Evolutionary conservation across 1,284 basidiomycete genomes (phyloP), one percentile per base, ranked within the genome.

Genomic region (Abortiporus biennis): DNA sequence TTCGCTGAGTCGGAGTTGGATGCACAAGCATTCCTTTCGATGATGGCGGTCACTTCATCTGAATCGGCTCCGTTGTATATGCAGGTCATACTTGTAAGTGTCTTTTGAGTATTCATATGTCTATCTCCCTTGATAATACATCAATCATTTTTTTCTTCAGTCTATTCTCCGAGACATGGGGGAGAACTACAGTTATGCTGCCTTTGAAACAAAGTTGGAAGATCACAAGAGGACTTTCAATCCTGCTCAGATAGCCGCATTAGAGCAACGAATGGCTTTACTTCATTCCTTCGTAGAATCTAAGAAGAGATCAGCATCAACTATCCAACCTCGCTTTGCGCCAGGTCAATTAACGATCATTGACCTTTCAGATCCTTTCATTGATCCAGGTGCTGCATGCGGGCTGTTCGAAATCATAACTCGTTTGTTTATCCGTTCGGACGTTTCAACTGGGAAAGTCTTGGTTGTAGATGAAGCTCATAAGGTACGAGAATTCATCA

Each of bases 381-480:
- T 86, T 24, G 83, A 86, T 51, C 61, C 78, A 1, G 66, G 64
- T 0, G 74, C 78, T 1, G 84, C 84, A 0, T 84, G 81, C 45
- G 74, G 76, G 0, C 54, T 86, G 1, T 87, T 86, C 45, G 81
- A 87, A 46, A 83, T 86, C 11, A 58, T 84, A 0, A 68, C 73
- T 0, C 68, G 84, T 20, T 52, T 83, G 1, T 87, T 85, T 51
- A 70, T 83, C n/a, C 67, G 81, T 15, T 69, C 77, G 0, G 64
- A 78, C 9, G 68, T 83, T 1, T 65, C 59, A 2, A 78, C 77
- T 0, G 85, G 84, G 2, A 86, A 86, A 48, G 75, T 85, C 0
- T 66, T 86, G 1, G 69, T 87, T 0, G 76, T 87, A 0, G 84
- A 86, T 38, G 85, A 86, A 47, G 83, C 83, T 0, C 83, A 86